Base-by-base conservation (phyloP, 2,329 filamentous ascomycete species). In the Epichloe typhina region DNA sequence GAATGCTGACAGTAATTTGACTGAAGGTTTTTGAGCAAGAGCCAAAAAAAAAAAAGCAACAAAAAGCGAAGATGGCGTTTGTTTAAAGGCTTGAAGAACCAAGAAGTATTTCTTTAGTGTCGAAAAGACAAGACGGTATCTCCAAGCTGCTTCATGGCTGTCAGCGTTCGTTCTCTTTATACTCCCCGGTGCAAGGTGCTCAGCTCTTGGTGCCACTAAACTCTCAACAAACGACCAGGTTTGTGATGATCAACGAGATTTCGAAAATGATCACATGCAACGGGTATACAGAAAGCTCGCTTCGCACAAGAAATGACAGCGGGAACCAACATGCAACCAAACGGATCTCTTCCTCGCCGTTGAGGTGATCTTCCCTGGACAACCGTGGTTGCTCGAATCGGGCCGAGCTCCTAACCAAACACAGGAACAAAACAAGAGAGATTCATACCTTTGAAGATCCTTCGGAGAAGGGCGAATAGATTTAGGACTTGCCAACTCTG, bases 151-250 rank as follows among this genome's bases (percentile, higher is more conserved):
- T 38, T 47, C 37, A 17, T 15, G 13, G 11, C 13, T 38, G 48
- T 50, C 26, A 50, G 48, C 33, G 3, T 45, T n/a, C 5, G 44
- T 26, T 50, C 48, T 50, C 42, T 50, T 50, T 50, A 50, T 46
- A 50, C 21, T n/a, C 26, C 3, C n/a, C 23, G 7, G 15, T 17
- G 13, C 35, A 26, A 49, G 3, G 4, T 31, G 19, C 26, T 41
- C 38, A 33, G 23, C 19, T 7, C 17, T 19, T 31, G 23, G 41
- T 31, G 12, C 11, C 15, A 31, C 41, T 8, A n/a, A 44, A 31
- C 19, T 44, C 9, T 13, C 21, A 6, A 41, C 38, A 33, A 33
- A 48, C 38, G 40, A 38, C 40, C 33, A 37, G 12, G 4, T 9
- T 44, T 15, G 46, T 49, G 47, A 49, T 49, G 26, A 15, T 49